Evolutionary conservation across 176 grass and related monocot genomes (phyloP).

Genomic region (Dactylis glomerata): DNA sequence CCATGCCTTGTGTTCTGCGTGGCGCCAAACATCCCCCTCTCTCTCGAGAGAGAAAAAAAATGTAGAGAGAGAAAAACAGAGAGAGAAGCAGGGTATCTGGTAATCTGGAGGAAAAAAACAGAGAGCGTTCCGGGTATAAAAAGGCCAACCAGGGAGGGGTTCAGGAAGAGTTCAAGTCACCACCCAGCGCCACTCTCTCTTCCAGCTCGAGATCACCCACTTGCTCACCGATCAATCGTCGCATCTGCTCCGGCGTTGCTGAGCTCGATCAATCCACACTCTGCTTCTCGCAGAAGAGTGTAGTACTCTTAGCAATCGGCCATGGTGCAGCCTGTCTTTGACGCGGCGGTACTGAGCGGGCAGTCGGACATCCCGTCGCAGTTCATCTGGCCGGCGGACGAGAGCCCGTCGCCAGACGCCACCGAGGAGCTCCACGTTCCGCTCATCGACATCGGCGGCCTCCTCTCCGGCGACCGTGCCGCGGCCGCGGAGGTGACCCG

Average conservation of each 20-base stretch:
- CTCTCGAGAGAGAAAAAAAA: neutral
- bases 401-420: slow-evolving; percentile 56
- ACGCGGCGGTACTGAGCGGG: slow-evolving; percentile 51
- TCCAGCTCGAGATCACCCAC: neutral
- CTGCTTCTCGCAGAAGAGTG: no score
- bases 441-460: slow-evolving; percentile 67
- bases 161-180: neutral
- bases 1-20: neutral
- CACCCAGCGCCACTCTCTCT: neutral
- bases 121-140: neutral
- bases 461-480: slow-evolving; percentile 23
- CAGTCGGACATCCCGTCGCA: slow-evolving; percentile 55
- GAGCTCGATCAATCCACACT: neutral
- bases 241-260: neutral
- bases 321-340: slow-evolving; percentile 55
- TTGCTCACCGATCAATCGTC: neutral
- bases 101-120: neutral
- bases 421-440: slow-evolving; percentile 61
- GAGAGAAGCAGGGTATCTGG: neutral
- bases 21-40: neutral
- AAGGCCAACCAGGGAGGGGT: neutral
- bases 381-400: slow-evolving; percentile 78
- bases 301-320: neutral
- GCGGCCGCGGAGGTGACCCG: slow-evolving; percentile 26
- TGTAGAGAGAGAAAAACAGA: neutral